Evolutionary conservation across 1,284 basidiomycete species (phyloP), one percentile per base, ranked within the genome.

Genomic region (Golubevia pallescens): DNA sequence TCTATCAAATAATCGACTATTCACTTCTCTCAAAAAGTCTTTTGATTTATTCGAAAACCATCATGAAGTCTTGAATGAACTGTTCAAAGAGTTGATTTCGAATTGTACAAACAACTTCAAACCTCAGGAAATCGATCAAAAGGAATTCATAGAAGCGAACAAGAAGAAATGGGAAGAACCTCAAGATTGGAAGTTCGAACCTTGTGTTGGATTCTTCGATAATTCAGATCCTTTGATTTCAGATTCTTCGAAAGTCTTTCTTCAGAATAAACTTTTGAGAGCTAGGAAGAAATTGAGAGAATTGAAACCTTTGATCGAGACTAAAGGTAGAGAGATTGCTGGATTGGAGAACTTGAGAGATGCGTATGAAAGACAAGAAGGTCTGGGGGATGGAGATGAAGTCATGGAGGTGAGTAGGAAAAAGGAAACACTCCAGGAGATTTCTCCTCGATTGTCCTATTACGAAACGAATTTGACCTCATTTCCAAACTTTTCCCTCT

Each of bases 151-250:
- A 24, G 61, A 73, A n/a, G 66, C 71, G 62, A 78, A 78, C 51
- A 63, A 63, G 53, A 67, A 72, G 20, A 64, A 71, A 10, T 78
- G 69, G 67, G 69, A 71, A 20, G 71, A 73, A 60, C 75, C 75
- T 7, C 38, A 34, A 10, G 73, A 70, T 21, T 73, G 69, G 67
- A 55, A 58, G 1, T 77, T 77, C 19, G 75, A 77, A 65, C 75
- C 75, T 2, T 77, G 75, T 28, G 61, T 68, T 10, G 75, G 73
- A 63, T 77, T 77, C 58, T 77, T 77, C 24, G 75, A 77, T 64
- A 75, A 61, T 59, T n/a, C 71, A 8, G 75, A 75, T 14, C 70
- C 74, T 71, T 72, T 68, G 20, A 68, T 67, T 2, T 70, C 73
- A 42, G 66, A 65, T 4, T 51, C 67, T 6, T 64, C 75, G 6